Conservation (phyloP, 2,329 filamentous ascomycete species). For the Diplocarpon rosae region DNA sequence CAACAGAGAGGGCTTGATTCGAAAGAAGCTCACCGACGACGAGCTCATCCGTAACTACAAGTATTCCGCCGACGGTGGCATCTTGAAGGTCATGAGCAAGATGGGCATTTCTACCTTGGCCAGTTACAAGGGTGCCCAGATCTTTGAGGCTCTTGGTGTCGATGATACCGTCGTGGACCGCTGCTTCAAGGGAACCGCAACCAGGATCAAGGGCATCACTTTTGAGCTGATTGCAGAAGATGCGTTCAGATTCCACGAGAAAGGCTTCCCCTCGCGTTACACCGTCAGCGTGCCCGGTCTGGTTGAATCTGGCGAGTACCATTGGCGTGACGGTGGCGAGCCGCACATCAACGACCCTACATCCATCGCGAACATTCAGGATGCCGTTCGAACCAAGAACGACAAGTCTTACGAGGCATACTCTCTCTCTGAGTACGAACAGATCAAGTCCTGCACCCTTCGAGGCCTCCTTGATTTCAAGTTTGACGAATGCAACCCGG, state of each 20-base stretch:
- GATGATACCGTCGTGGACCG: conserved; percentile 87
- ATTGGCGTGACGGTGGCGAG: conserved; percentile 95
- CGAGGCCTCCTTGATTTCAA: conserved; percentile 93
- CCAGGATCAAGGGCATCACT: conserved; percentile 86
- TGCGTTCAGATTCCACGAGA: conserved; percentile 89
- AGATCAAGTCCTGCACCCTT: conserved; percentile 92
- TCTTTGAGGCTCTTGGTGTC: conserved; percentile 90
- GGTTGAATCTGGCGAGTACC: conserved; percentile 89
- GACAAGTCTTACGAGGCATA: conserved; percentile 98
- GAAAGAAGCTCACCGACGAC: conserved; percentile 75
- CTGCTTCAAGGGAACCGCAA: conserved; percentile 90
- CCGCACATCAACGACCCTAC: conserved; percentile 90
- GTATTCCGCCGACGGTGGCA: conserved; percentile 90
- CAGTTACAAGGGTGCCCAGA: conserved; percentile 95
- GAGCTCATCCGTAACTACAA: conserved; percentile 91
- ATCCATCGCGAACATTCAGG: conserved; percentile 93
- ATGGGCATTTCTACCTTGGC: conserved; percentile 98
- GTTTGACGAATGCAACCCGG: conserved; percentile 73
- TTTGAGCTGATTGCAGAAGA: conserved; percentile 92
- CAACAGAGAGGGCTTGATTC: conserved; percentile 83
- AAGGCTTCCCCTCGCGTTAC: conserved; percentile 72
- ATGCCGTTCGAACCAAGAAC: conserved; percentile 92
- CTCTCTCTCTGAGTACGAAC: conserved; percentile 84
- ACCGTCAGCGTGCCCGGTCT: conserved; percentile 71
- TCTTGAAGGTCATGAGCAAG: conserved; percentile 98